Conservation (phyloP, 1,284 basidiomycete genomes). For the Pyrrhoderma noxium region DNA sequence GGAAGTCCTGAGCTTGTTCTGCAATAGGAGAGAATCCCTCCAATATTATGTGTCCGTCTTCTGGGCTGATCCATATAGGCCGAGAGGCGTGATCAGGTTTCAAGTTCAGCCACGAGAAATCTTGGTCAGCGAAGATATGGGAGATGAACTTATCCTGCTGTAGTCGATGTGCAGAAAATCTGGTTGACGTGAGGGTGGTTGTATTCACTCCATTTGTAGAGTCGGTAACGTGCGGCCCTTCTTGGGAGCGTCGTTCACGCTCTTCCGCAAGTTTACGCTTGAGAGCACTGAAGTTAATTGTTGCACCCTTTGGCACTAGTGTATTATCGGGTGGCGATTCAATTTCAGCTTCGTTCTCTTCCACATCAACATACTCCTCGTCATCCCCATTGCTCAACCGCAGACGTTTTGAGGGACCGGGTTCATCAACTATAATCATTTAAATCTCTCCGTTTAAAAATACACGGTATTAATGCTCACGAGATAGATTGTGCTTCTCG, state of each 20-base stretch:
- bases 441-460: neutral
- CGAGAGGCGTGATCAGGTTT: constrained; percentile 87
- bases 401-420: constrained; percentile 9
- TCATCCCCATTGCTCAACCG: constrained; percentile 4
- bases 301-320: constrained; percentile 59
- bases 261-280: constrained; percentile 66
- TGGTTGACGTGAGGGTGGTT: constrained; percentile 28
- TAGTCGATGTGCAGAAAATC: constrained; percentile 49
- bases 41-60: constrained; percentile 89
- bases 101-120: constrained; percentile 79
- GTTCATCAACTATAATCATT: constrained; percentile 4
- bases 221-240: constrained; percentile 28
- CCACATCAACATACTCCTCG: constrained; percentile 12
- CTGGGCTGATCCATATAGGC: constrained; percentile 92
- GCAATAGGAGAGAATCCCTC: constrained; percentile 96
- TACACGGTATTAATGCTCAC: no score
- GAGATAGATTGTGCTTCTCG: no score
- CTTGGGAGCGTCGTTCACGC: constrained; percentile 34
- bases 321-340: constrained; percentile 12
- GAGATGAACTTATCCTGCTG: constrained; percentile 69
- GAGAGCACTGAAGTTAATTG: constrained; percentile 75
- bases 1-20: constrained; percentile 96
- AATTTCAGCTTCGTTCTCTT: neutral
- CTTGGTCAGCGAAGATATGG: constrained; percentile 72
- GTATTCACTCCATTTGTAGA: constrained; percentile 20